Evolutionary conservation across 495 filamentous ascomycete genomes (phyloP), one percentile per base, ranked within the genome.

Genomic region (Talaromyces adpressus): DNA sequence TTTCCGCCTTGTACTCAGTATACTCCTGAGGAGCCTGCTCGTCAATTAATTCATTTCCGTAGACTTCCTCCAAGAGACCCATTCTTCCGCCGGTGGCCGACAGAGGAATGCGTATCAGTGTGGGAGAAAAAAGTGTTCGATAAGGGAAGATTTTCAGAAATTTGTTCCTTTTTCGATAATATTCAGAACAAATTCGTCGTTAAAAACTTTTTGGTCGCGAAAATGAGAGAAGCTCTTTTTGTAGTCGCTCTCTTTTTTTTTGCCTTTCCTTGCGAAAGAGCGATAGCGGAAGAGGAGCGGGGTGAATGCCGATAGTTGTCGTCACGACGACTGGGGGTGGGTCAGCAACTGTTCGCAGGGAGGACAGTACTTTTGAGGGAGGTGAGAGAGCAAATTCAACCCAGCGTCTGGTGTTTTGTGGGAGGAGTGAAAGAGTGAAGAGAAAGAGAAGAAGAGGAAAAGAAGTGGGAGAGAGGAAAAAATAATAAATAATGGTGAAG

Each of bases 1-100:
- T 91, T 75, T 94, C 90, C 41, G 91, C 87, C 74, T 97, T 88
- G 77, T 97, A 97, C 68, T 90, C 84, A 81, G 91, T 97, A 73
- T 89, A 84, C 63, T 79, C 82, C 58, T 79, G 72, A 54, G 82
- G 74, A 69, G 82, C 71, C 71, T 88, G 84, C 66, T 82, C 81
- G 67, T 87, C 79, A 67, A 81, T 83, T 76, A 86, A 73, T 74
- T 81, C 73, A 73, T 81, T 78, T 78, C 82, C 82, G 79, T 87
- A 85, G 73, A 84, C 77, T 75, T 88, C 81, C 74, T 87, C 84
- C 75, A 82, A 78, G 72, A 81, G 79, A 82, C 85, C 87, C 87
- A 89, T 89, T 79, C 84, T 88, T 80, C 77, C 75, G 77, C 68
- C 77, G 73, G 68, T 68, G 63, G 64, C 76, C 73, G 76, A 78